phyloP scores from a whole-genome alignment of 169 alveolate genomes.

The Perkinsus olseni region DNA sequence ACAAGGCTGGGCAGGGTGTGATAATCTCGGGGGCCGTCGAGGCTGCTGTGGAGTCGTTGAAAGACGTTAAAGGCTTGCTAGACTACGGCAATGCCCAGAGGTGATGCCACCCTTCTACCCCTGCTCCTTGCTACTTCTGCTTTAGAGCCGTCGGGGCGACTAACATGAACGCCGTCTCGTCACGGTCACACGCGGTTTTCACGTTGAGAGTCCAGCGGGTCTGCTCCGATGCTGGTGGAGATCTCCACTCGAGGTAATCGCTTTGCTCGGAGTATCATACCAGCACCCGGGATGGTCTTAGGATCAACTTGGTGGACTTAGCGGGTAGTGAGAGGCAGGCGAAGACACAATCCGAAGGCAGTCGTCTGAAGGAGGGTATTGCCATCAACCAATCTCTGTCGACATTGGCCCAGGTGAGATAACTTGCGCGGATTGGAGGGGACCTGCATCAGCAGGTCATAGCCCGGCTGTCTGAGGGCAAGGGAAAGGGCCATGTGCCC shows the following conservation, averaged over 20 bases:
- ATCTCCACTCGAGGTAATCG: neutral
- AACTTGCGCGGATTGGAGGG: constrained; percentile 14
- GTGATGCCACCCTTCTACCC: neutral
- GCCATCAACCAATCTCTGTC: constrained; percentile 24
- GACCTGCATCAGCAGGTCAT: constrained; percentile 13
- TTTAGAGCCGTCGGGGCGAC: constrained; percentile 57
- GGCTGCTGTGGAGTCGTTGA: neutral
- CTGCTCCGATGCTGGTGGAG: neutral
- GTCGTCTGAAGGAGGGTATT: constrained; percentile 26
- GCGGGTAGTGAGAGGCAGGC: constrained; percentile 23
- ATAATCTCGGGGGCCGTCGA: neutral
- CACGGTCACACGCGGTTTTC: constrained; percentile 63
- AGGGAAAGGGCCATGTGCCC: constrained; percentile 35
- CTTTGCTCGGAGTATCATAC: neutral
- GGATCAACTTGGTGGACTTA: constrained; percentile 15
- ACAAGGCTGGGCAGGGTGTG: neutral
- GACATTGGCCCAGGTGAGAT: constrained; percentile 16
- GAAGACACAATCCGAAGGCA: constrained; percentile 33
- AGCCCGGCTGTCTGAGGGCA: neutral
- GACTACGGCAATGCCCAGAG: neutral
- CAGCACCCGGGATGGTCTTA: neutral
- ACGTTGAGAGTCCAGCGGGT: constrained; percentile 17
- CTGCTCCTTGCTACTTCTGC: neutral
- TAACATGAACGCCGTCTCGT: constrained; percentile 56
- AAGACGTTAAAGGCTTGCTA: neutral